phyloP scores from a whole-genome alignment of 768 basidiomycete species.

The Suillus placidus region DNA sequence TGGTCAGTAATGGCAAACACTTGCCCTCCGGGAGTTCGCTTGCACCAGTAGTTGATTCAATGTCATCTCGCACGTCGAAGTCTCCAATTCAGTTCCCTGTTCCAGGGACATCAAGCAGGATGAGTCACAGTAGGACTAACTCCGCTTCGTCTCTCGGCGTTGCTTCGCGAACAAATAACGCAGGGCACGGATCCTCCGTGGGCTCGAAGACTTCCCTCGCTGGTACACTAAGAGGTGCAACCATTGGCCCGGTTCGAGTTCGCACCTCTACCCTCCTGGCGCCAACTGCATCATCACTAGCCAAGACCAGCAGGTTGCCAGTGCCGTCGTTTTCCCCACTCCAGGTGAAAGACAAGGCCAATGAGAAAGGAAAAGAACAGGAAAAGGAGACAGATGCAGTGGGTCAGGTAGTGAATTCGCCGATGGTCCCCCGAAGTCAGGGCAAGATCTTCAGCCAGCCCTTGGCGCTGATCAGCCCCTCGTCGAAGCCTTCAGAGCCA shows the following conservation, averaged over 20 bases:
- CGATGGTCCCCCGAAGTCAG: slow-evolving; percentile 28
- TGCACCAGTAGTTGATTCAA: slow-evolving; percentile 14
- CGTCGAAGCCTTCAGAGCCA: slow-evolving; percentile 29
- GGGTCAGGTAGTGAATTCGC: slow-evolving; percentile 40
- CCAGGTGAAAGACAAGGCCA: slow-evolving; percentile 21
- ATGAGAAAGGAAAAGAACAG: slow-evolving; percentile 14
- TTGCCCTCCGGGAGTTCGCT: slow-evolving; percentile 24
- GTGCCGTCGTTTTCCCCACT: slow-evolving; percentile 17
- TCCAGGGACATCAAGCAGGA: slow-evolving; percentile 19
- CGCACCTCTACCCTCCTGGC: slow-evolving; percentile 57
- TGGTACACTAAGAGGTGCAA: slow-evolving; percentile 14
- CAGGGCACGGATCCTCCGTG: slow-evolving; percentile 30
- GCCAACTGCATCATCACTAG: slow-evolving; percentile 78
- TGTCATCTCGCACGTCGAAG: slow-evolving; percentile 22
- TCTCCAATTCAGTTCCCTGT: slow-evolving; percentile 24
- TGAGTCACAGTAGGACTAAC: slow-evolving; percentile 18
- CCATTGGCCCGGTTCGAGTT: slow-evolving; percentile 17
- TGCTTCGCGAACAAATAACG: slow-evolving; percentile 26
- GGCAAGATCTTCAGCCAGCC: slow-evolving; percentile 58
- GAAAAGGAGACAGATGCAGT: slow-evolving; percentile 23
- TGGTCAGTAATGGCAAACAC: slow-evolving; percentile 19
- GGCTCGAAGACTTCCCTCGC: slow-evolving; percentile 29
- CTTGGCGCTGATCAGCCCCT: slow-evolving; percentile 21
- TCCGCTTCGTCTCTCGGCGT: slow-evolving; percentile 44
- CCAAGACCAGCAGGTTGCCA: slow-evolving; percentile 47